Conservation (phyloP, 2,329 filamentous ascomycete genomes). For the Trichoderma asperellum region DNA sequence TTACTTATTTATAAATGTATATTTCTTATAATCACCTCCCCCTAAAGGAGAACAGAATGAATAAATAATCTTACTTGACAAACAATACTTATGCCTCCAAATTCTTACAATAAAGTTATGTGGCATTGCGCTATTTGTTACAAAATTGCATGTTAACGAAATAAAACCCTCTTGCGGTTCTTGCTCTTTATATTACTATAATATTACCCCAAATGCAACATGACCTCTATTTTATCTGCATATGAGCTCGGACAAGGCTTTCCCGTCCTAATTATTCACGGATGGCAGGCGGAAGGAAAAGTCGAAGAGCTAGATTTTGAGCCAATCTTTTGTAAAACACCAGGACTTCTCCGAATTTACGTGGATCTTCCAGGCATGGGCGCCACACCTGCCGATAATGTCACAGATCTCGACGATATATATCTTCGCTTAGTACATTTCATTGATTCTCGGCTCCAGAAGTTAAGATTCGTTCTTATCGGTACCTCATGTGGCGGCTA, state of each 20-base stretch:
- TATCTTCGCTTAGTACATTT: slow-evolving; percentile 19
- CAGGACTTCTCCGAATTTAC: slow-evolving; percentile 28
- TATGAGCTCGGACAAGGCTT: slow-evolving; percentile 28
- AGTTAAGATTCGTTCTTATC: slow-evolving; percentile 21
- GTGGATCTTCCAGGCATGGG: slow-evolving; percentile 30
- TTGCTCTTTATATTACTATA: background rate
- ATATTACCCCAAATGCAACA: background rate
- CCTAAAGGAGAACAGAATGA: no score
- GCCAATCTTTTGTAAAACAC: slow-evolving; percentile 27
- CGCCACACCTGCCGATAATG: slow-evolving; percentile 18
- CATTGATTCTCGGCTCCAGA: slow-evolving; percentile 22
- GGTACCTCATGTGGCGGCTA: slow-evolving; percentile 30
- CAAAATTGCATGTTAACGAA: background rate
- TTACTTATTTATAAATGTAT: no score
- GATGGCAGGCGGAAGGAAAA: slow-evolving; percentile 24
- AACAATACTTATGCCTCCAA: background rate
- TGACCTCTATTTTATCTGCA: slow-evolving; percentile 16
- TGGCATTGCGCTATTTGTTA: background rate
- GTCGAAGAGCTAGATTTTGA: slow-evolving; percentile 29
- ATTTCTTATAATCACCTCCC: no score
- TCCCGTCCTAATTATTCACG: slow-evolving; percentile 27
- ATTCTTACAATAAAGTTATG: background rate
- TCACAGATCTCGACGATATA: slow-evolving; percentile 25
- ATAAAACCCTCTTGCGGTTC: background rate
- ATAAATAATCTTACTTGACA: no score